phyloP scores from a whole-genome alignment of 2,329 filamentous ascomycete genomes.

The Catunica adiposa region DNA sequence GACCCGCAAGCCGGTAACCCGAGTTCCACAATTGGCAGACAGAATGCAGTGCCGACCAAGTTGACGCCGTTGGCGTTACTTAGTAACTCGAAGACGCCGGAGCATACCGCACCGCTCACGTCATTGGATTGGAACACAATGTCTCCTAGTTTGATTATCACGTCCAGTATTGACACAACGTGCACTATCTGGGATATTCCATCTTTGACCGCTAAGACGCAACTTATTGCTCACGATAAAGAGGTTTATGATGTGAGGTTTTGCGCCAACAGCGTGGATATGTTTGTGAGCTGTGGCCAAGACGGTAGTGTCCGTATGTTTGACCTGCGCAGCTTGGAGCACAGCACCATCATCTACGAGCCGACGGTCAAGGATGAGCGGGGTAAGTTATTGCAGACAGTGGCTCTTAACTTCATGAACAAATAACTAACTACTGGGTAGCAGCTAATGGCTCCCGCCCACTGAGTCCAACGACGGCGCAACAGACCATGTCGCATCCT shows the following conservation, averaged over 20 bases:
- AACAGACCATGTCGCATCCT: constrained; percentile 61
- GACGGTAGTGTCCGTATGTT: constrained; percentile 99
- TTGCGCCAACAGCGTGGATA: constrained; percentile 94
- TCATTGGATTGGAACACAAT: constrained; percentile 97
- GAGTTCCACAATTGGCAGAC: constrained; percentile 51
- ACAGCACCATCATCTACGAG: constrained; percentile 98
- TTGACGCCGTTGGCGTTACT: constrained; percentile 81
- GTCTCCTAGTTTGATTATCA: constrained; percentile 93
- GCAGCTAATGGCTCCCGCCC: constrained; percentile 39
- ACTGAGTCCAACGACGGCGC: constrained; percentile 57
- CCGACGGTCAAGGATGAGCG: constrained; percentile 71
- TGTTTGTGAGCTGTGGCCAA: constrained; percentile 94
- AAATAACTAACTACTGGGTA: constrained; percentile 15
- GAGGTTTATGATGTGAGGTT: constrained; percentile 98
- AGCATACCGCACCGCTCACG: constrained; percentile 91
- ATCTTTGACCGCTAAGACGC: constrained; percentile 91
- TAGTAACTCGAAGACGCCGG: constrained; percentile 95
- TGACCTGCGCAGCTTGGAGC: constrained; percentile 85
- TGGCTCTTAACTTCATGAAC: neutral
- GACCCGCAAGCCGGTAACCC: constrained; percentile 50
- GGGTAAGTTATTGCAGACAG: constrained; percentile 30
- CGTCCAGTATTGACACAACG: constrained; percentile 95
- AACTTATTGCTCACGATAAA: constrained; percentile 96
- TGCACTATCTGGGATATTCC: constrained; percentile 99
- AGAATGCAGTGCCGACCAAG: constrained; percentile 49